Conservation (phyloP, 257 asterid species). For the Capsicum baccatum region DNA sequence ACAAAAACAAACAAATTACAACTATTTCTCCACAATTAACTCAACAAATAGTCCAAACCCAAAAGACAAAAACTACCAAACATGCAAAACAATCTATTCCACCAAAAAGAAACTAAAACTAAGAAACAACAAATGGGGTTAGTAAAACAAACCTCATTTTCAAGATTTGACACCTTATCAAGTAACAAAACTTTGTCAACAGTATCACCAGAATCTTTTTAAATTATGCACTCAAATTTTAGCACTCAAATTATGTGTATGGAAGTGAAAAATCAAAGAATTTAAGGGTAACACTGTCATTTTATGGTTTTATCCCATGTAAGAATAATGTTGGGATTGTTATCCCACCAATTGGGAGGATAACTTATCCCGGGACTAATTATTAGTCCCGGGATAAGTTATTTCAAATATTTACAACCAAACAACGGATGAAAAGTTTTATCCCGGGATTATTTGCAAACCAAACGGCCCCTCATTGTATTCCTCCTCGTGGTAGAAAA, state of each 20-base stretch:
- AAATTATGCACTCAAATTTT: no score
- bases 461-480: background rate
- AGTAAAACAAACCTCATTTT: slow-evolving; percentile 65
- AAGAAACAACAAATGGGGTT: background rate
- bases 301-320: no score
- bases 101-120: background rate
- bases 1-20: background rate
- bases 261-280: no score
- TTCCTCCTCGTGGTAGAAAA: background rate
- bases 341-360: no score
- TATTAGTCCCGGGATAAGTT: no score
- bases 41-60: background rate
- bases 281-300: no score
- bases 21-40: background rate
- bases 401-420: no score
- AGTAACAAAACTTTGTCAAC: slow-evolving; percentile 46
- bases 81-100: background rate
- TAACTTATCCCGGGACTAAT: no score
- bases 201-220: slow-evolving; percentile 11
- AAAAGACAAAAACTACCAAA: background rate
- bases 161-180: slow-evolving; percentile 63
- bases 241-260: no score
- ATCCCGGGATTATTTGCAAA: no score
- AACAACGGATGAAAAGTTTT: no score
- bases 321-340: no score